phyloP scores from a whole-genome alignment of 305 asterid genomes.

The Salvia sclarea region DNA sequence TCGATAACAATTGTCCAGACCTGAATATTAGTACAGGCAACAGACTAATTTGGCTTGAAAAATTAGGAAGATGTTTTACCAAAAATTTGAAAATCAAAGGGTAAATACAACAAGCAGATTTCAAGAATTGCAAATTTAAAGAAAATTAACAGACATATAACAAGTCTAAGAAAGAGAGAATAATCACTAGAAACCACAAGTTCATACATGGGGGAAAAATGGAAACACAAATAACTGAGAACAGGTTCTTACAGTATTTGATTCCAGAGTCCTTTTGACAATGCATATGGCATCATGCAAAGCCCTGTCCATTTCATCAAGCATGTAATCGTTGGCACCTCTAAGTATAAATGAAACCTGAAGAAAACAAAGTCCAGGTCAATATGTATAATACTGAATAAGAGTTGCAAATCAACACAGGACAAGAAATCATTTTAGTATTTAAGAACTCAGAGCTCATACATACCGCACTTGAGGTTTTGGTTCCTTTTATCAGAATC shows the following conservation, averaged over 20 bases:
- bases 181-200: background rate
- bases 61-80: background rate
- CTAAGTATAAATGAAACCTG: slow-evolving; percentile 85
- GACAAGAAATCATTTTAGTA: background rate
- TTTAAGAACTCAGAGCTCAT: background rate
- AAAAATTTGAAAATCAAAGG: background rate
- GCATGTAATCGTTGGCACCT: slow-evolving; percentile 96
- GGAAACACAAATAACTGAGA: background rate
- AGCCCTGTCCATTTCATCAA: slow-evolving; percentile 94
- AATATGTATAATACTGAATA: background rate
- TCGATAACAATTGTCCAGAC: background rate
- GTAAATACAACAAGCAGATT: background rate
- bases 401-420: background rate
- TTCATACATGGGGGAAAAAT: background rate
- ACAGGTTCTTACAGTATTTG: slow-evolving; percentile 61
- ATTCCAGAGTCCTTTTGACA: slow-evolving; percentile 88
- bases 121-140: slow-evolving; percentile 10
- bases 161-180: background rate
- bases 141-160: background rate
- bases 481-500: slow-evolving; percentile 91
- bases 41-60: background rate
- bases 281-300: slow-evolving; percentile 84
- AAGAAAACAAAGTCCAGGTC: slow-evolving; percentile 8
- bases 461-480: slow-evolving; percentile 69
- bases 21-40: no score